A percentile compares a stretch with the other conserved stretches of the same genome.
Evolutionary conservation across 1,284 basidiomycete genomes (phyloP).

Genomic region (Pyrrhoderma noxium): DNA sequence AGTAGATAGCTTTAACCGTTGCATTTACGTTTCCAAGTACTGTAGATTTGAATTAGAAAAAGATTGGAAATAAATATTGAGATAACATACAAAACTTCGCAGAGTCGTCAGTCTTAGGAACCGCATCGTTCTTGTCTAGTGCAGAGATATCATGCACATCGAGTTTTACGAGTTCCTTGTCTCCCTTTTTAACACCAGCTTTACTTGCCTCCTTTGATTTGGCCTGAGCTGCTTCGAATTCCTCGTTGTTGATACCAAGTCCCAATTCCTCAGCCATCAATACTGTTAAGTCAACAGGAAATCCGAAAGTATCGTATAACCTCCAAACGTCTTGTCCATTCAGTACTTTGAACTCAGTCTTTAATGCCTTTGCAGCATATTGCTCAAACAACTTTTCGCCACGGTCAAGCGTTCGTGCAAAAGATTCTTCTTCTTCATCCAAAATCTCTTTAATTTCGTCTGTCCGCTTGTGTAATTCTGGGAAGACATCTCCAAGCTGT

Average conservation of each 20-base stretch:
- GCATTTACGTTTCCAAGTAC: constrained; percentile 72
- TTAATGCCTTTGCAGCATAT: constrained; percentile 69
- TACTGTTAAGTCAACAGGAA: constrained; percentile 94
- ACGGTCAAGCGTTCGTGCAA: constrained; percentile 92
- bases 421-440: constrained; percentile 96
- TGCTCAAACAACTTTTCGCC: constrained; percentile 96
- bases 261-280: constrained; percentile 97
- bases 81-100: constrained; percentile 75
- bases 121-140: constrained; percentile 71
- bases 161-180: constrained; percentile 70
- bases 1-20: constrained; percentile 81
- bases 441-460: constrained; percentile 92
- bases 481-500: constrained; percentile 87
- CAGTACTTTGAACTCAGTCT: constrained; percentile 61
- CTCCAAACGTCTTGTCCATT: constrained; percentile 94
- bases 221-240: constrained; percentile 87
- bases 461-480: constrained; percentile 82
- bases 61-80: too few relatives aligned
- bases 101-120: constrained; percentile 94
- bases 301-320: constrained; percentile 97
- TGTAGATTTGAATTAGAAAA: neutral
- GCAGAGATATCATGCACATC: constrained; percentile 94
- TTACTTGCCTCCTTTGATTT: constrained; percentile 91
- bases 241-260: constrained; percentile 78
- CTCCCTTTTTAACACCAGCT: constrained; percentile 64